These are phyloP conservation scores for Pichia californica DNA, from an alignment of 805 yeast genomes.

Conservation along the genomic window DNA sequence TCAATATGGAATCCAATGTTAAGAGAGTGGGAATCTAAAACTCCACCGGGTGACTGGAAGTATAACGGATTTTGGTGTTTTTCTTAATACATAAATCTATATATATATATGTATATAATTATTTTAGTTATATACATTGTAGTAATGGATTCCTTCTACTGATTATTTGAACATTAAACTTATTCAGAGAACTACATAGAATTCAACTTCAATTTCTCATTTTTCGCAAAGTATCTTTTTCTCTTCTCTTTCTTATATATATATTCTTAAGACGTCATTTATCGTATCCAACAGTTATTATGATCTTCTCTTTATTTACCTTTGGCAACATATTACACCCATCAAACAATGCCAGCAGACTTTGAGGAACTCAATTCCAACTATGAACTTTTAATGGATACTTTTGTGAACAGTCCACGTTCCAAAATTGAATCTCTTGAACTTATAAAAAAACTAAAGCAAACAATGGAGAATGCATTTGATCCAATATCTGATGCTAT, in stretches of 20 bases:
- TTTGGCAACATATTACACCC: not conserved
- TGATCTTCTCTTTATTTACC: no score
- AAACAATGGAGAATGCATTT: constrained; percentile 1
- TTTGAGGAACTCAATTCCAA: not conserved
- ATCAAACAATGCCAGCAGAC: not conserved
- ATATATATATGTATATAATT: no score
- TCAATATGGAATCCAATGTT: not conserved
- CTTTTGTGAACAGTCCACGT: constrained; percentile 2
- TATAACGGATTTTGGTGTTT: not conserved
- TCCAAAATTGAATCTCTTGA: constrained; percentile 3
- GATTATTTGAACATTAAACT: no score
- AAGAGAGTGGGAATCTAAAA: not conserved
- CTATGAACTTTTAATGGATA: not conserved
- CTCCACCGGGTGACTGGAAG: not conserved
- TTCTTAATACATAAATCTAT: no score
- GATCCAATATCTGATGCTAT: constrained; percentile 53
- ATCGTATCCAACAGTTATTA: no score
- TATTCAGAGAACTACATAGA: no score
- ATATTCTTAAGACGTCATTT: no score
- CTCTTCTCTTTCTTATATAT: no score
- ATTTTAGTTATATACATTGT: no score
- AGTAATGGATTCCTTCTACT: no score
- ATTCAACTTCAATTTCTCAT: no score
- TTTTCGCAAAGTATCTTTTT: no score
- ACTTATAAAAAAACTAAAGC: not conserved